A percentile compares a stretch with the other conserved stretches of the same genome.
These are phyloP conservation scores for Lentinula edodes DNA, from an alignment of 768 basidiomycete species.

Conservation along the genomic window DNA sequence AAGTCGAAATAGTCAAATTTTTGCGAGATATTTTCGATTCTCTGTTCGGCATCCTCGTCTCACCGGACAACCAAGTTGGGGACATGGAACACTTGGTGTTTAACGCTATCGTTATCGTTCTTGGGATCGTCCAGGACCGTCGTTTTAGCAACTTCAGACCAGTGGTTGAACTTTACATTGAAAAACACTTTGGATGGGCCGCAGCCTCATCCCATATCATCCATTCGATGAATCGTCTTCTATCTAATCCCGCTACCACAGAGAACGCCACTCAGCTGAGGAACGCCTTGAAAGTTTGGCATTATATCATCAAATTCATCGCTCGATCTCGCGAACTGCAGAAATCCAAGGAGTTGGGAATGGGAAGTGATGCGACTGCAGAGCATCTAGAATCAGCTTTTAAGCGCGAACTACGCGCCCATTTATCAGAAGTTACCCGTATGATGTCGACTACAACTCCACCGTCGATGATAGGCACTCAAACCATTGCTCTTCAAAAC, in stretches of 20 bases:
- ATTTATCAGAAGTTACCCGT: slow-evolving; percentile 75
- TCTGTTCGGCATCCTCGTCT: slow-evolving; percentile 83
- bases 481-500: slow-evolving; percentile 89
- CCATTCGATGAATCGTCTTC: slow-evolving; percentile 78
- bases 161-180: slow-evolving; percentile 90
- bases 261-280: slow-evolving; percentile 78
- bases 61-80: slow-evolving; percentile 63
- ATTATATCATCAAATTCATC: slow-evolving; percentile 94
- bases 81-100: slow-evolving; percentile 87
- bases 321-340: slow-evolving; percentile 86
- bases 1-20: slow-evolving; percentile 94
- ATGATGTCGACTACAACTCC: slow-evolving; percentile 84
- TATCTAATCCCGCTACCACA: slow-evolving; percentile 63
- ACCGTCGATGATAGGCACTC: slow-evolving; percentile 89
- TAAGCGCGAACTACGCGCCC: slow-evolving; percentile 73
- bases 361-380: slow-evolving; percentile 75
- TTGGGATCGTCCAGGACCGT: slow-evolving; percentile 89
- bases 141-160: slow-evolving; percentile 94
- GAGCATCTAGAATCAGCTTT: slow-evolving; percentile 84
- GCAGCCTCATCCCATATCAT: slow-evolving; percentile 81
- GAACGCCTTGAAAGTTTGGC: slow-evolving; percentile 93
- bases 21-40: slow-evolving; percentile 88
- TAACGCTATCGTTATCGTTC: slow-evolving; percentile 84
- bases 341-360: slow-evolving; percentile 71
- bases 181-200: slow-evolving; percentile 79